A percentile compares a stretch with the other conserved stretches of the same genome.
Evolutionary conservation across 2,329 filamentous ascomycete species (phyloP).

Genomic region (Alternaria hordeiaustralica): DNA sequence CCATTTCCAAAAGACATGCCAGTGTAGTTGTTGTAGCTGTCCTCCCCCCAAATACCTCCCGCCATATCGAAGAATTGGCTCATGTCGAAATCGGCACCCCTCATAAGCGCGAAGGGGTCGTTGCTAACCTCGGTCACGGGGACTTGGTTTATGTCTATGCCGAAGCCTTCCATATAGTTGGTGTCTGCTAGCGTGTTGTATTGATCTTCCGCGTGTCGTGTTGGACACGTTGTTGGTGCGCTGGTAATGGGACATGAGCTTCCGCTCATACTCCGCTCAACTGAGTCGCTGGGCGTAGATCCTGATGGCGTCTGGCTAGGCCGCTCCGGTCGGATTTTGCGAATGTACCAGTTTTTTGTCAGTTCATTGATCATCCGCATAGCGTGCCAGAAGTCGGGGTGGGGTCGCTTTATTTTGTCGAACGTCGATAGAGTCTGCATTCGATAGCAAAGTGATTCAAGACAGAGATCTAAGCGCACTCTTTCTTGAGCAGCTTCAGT

Average conservation of each 20-base stretch:
- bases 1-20: constrained; percentile 35
- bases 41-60: constrained; percentile 37
- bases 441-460: constrained; percentile 43
- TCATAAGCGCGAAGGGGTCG: constrained; percentile 36
- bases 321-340: constrained; percentile 25
- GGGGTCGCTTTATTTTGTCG: constrained; percentile 29
- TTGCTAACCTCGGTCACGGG: neutral
- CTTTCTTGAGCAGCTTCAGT: constrained; percentile 40
- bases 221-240: constrained; percentile 4
- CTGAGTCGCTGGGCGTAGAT: neutral
- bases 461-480: constrained; percentile 39
- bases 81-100: constrained; percentile 39
- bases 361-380: constrained; percentile 41
- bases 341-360: constrained; percentile 38
- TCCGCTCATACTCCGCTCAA: constrained; percentile 14
- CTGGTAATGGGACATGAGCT: constrained; percentile 12
- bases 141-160: constrained; percentile 4
- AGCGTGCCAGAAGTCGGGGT: constrained; percentile 40
- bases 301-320: constrained; percentile 1
- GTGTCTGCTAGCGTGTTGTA: neutral
- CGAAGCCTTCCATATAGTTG: constrained; percentile 5
- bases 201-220: neutral
- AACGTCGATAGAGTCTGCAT: constrained; percentile 40
- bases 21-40: constrained; percentile 21
- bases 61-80: constrained; percentile 42